Base-by-base conservation (phyloP, 2,329 filamentous ascomycete species). In the Colletotrichum phormii region DNA sequence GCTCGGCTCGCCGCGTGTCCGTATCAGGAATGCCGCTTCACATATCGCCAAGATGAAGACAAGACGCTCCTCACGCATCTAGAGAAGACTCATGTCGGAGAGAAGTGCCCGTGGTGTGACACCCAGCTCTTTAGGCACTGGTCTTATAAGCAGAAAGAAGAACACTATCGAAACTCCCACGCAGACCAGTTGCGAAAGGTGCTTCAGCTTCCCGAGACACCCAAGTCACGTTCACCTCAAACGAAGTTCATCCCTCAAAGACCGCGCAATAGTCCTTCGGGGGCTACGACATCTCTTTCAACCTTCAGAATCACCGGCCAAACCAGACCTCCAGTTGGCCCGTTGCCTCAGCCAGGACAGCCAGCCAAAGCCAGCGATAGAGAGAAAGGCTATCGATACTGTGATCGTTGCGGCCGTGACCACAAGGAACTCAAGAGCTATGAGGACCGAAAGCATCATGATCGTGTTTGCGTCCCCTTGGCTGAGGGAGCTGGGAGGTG, bases 1-100 rank as follows among this genome's bases (percentile, higher is more conserved):
- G 77, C 79, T 61, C 81, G 85, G 11, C 77, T 75, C 1, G 73
- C 77, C 26, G 77, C 76, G n/a, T 88, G 85, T 55, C 83, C 82
- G 0, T 85, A 82, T 55, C 46, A 75, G 3, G 78, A 76, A 31
- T 88, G 86, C 67, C 59, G 76, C 0, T 80, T 79, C n/a, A 77
- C 75, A 15, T 84, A 82, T 70, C 75, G 78, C 4, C 74, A 78
- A 4, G 73, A 76, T 18, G 77, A 85, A 4, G 55, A 74, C 1
- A 73, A 75, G 2, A 76, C 74, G 3, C 78, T 86, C n/a, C 75
- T 80, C 15, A 67, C 68, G 6, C 86, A 88, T 64, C 49, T 85
- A 4, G 60, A 74, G 31, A 73, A 78, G n/a, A 75, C 70, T 0
- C 86, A 88, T 61, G 54, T 74, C n/a, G 73, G 74, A 1, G 72